Base-by-base conservation (phyloP, 2,329 filamentous ascomycete genomes). In the Fusarium denticulatum region DNA sequence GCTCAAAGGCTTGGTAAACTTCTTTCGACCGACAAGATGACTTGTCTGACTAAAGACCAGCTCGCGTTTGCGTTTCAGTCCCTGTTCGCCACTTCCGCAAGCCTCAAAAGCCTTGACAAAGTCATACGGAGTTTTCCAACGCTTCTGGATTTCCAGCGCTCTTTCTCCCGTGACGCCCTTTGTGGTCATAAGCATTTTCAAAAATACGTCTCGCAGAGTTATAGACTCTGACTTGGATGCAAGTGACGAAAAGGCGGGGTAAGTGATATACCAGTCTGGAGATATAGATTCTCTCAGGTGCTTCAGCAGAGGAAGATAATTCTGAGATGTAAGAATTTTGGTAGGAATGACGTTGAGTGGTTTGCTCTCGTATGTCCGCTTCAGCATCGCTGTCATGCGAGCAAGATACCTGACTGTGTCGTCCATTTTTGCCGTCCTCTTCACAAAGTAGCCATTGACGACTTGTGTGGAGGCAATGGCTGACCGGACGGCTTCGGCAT, bases 141-240 rank as follows among this genome's bases (percentile, higher is more conserved):
- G 83, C 74, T 90, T 91, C 78, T 96, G 93, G 18, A 96, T 94
- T 81, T 94, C 93, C 10, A 95, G 81, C 0, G 94, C 94, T 76
- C 93, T 94, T 75, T 95, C 93, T 7, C 92, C 92, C 2, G 92
- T 93, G 18, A 96, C 85, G 4, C 93, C 92, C 61, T 88, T 88
- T 4, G 89, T 94, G 71, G 92, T 94, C 93, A 96, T 95, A 53
- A 96, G 86, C 93, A 96, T 96, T 81, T 95, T 95, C 32, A 96
- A 83, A 75, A 90, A 96, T 1, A 95, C 81, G 76, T 96, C 94
- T 62, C 92, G 86, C 15, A 96, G 83, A 0, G 93, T 93, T 75
- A 94, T 88, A 66, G 88, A 88, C 59, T 93, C 92, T 1, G 92
- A 94, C 80, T 96, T 96, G 14, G 91, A 93, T 2, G 90, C 90